Evolutionary conservation across 2,329 filamentous ascomycete species (phyloP), one percentile per base, ranked within the genome.

Genomic region (Coniochaeta sp.): DNA sequence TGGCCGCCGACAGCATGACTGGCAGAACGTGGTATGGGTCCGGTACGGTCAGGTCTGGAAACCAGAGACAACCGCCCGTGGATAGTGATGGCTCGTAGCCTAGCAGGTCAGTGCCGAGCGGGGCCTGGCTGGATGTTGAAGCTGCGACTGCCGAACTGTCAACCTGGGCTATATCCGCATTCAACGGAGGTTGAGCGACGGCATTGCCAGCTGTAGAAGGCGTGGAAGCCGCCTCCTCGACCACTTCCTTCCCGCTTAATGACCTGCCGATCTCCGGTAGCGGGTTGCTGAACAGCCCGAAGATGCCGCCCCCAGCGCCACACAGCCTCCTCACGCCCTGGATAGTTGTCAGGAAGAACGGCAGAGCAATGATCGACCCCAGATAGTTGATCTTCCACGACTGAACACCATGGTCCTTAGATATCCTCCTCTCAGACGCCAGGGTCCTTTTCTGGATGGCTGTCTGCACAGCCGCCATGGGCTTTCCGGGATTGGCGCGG

Each of bases 21-120:
- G 83, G 81, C 0, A 85, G 74, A 30, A 77, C 68, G 60, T 76
- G 73, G 60, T 77, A 78, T 1, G 83, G 81, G 62, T 86, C 83
- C 34, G 78, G 71, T 32, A 68, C 77, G 7, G 78, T 79, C 26
- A 86, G 74, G 63, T 86, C 79, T 2, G 75, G 72, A 65, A 85
- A 84, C 82, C 83, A 85, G 17, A 85, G 72, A 44, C 74, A 76
- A 28, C 83, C 82, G 5, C 79, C 82, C 0, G 77, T 73, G 0
- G 73, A 66, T n/a, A 86, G 66, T 1, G 74, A 73, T 3, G 74
- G 69, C 50, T 57, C 55, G 38, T 28, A 57, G 24, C 55, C 55
- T 8, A 44, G 55, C 9, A 34, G 12, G 28, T 64, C 62, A n/a
- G 69, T 62, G 3, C 67, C 58, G 7, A 56, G 34, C 9, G 34